Evolutionary conservation across 495 filamentous ascomycete genomes (phyloP), one percentile per base, ranked within the genome.

Genomic region (Aspergillus diversus): DNA sequence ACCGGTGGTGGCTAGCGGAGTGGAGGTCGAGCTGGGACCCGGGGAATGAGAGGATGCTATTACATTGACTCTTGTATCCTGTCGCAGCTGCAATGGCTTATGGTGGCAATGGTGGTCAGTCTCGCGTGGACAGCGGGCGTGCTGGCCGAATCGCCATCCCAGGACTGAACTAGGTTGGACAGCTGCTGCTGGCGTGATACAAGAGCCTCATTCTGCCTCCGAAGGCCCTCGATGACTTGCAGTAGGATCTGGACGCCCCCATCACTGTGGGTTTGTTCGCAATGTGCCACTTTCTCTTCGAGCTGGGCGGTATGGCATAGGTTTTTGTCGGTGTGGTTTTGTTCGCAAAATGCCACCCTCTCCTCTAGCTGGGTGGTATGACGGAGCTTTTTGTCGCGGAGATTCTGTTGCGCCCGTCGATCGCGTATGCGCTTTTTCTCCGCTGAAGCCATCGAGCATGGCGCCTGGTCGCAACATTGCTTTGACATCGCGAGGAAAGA

Each of bases 371-470:
- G 46, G 7, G 60, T 13, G 32, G 57, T 61, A 31, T 69, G 63
- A n/a, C 63, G 58, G 21, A 64, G 42, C 43, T 71, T 71, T 31
- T 71, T 75, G 15, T 67, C 61, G 43, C 72, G 70, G 4, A 73
- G 62, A n/a, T 55, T 71, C 43, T 73, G 66, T 37, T 75, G 72
- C 5, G 72, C 67, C 1, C 69, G 65, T 15, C 72, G 69, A 51
- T 75, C 72, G 34, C 72, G 67, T 6, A 70, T 57, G 16, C 72
- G 66, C 15, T 75, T 75, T 50, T 67, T 68, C 67, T 73, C 56
- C 54, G 58, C 32, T 2, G 47, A 64, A 61, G 63, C 58, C 55
- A 56, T 17, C 32, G 43, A 8, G 5, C 27, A 54, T 15, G 51
- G 33, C 1, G 21, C 34, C 51, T 7, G 51, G 27, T 34, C 8